phyloP scores from a whole-genome alignment of 306 rosid genomes.

The Quercus engelmannii region DNA sequence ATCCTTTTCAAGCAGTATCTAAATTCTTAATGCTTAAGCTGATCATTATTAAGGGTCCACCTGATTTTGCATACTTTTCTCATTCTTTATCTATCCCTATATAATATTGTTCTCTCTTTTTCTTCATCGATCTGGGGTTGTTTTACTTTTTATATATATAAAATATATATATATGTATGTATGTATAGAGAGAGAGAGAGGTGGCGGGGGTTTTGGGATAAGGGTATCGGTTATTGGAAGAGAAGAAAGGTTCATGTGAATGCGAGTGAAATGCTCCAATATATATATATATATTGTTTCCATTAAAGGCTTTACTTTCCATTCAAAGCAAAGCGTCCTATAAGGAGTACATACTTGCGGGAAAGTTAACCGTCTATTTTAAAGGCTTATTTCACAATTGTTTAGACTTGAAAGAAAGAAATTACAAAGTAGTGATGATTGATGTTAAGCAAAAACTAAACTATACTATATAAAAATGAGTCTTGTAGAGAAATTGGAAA shows the following conservation, averaged over 20 bases:
- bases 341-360: slow-evolving; percentile 43
- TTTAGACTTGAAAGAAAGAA: slow-evolving; percentile 22
- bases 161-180: no score
- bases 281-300: neutral
- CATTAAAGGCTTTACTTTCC: slow-evolving; percentile 25
- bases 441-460: slow-evolving; percentile 20
- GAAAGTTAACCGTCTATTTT: slow-evolving; percentile 40
- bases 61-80: neutral
- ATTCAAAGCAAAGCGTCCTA: slow-evolving; percentile 53
- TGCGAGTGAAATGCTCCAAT: neutral
- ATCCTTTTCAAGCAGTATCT: neutral
- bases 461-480: no score
- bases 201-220: slow-evolving; percentile 37
- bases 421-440: neutral
- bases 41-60: neutral
- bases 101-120: no score
- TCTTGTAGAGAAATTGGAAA: slow-evolving; percentile 31
- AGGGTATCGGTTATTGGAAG: slow-evolving; percentile 36
- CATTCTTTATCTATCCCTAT: no score
- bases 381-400: slow-evolving; percentile 7
- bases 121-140: no score
- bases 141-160: no score
- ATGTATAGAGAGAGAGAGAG: neutral
- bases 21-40: neutral
- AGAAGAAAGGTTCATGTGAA: slow-evolving; percentile 34